These are phyloP conservation scores for Wallacemonas sp. DNA, from an alignment of 208 protist genomes.

Conservation along the genomic window DNA sequence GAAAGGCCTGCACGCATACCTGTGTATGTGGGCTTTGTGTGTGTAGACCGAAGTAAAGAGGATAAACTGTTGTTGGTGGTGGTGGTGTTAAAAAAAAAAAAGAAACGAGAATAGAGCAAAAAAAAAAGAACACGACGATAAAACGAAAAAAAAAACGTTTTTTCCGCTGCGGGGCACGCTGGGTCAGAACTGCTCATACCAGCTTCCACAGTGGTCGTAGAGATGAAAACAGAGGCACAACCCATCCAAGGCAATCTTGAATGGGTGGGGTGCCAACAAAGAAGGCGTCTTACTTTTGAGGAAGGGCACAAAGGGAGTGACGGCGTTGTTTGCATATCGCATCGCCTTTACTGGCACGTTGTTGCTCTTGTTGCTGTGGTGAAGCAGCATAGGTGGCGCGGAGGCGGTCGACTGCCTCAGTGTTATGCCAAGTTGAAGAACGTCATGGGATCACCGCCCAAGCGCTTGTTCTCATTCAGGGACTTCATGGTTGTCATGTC, in stretches of 20 bases:
- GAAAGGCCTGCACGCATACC: too few relatives aligned
- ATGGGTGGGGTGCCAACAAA: too few relatives aligned
- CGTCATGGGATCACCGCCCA: constrained; percentile 39
- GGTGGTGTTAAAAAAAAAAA: constrained; percentile 14
- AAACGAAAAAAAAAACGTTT: constrained; percentile 3
- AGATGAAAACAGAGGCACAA: too few relatives aligned
- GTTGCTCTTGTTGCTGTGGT: neutral
- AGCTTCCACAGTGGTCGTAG: too few relatives aligned
- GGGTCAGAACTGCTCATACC: neutral
- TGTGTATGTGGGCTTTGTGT: neutral
- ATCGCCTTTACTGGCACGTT: neutral
- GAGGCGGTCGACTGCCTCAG: neutral
- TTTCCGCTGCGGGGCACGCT: neutral
- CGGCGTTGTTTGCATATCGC: too few relatives aligned
- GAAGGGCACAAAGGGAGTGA: too few relatives aligned
- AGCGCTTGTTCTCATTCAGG: constrained; percentile 47
- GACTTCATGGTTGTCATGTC: constrained; percentile 66
- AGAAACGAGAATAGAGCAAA: constrained; percentile 8
- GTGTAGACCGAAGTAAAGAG: neutral
- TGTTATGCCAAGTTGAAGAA: constrained; percentile 35
- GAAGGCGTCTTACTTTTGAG: too few relatives aligned
- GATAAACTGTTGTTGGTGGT: neutral
- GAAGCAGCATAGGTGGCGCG: neutral
- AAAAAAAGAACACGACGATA: neutral
- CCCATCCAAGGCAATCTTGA: too few relatives aligned